phyloP scores from a whole-genome alignment of 2,329 filamentous ascomycete genomes.

The Fusarium sp. region DNA sequence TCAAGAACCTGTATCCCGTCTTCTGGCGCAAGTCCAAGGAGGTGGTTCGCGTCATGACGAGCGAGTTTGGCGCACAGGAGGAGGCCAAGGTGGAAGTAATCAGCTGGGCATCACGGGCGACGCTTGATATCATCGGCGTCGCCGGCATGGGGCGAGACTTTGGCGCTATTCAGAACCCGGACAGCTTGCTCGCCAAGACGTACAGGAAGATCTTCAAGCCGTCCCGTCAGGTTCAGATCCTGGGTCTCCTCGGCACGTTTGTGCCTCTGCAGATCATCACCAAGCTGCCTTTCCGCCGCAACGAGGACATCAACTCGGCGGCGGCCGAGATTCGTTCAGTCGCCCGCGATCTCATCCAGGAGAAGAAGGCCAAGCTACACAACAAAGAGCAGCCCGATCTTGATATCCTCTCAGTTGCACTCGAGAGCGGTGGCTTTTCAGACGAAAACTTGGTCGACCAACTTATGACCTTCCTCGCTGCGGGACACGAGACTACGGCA shows the following conservation, averaged over 20 bases:
- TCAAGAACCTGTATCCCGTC: constrained; percentile 86
- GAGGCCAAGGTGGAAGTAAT: constrained; percentile 69
- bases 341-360: constrained; percentile 77
- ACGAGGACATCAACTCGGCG: constrained; percentile 73
- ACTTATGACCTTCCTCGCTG: constrained; percentile 91
- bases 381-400: constrained; percentile 67
- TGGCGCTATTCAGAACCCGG: constrained; percentile 73
- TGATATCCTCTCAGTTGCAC: constrained; percentile 86
- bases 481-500: constrained; percentile 86
- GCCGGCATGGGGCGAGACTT: constrained; percentile 83
- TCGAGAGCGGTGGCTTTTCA: constrained; percentile 81
- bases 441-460: constrained; percentile 90
- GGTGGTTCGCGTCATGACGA: constrained; percentile 74
- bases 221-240: constrained; percentile 64
- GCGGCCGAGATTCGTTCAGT: constrained; percentile 73
- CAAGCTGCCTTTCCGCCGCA: constrained; percentile 78
- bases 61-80: constrained; percentile 50
- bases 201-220: constrained; percentile 72
- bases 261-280: constrained; percentile 75
- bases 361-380: constrained; percentile 74
- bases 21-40: constrained; percentile 87
- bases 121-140: constrained; percentile 82
- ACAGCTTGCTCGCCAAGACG: constrained; percentile 70
- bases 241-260: constrained; percentile 74
- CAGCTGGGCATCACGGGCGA: constrained; percentile 76